Base-by-base conservation (phyloP, 75 land plant genomes). In the Ceratopteris richardii region DNA sequence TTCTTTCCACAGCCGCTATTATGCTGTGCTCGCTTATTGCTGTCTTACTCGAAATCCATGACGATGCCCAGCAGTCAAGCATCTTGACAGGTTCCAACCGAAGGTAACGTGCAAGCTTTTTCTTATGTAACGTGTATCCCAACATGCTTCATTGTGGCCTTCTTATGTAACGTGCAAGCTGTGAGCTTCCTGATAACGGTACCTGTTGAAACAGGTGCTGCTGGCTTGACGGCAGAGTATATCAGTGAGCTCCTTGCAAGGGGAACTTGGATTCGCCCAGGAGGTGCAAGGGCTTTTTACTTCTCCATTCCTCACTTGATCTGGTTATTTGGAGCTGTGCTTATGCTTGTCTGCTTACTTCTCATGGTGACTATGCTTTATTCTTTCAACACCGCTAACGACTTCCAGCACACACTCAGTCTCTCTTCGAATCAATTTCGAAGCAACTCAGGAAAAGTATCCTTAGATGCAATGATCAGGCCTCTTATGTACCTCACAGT, bases 321-420 rank as follows among this genome's bases (percentile, higher is more conserved):
- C 0, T 90, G 96, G 96, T 70, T 83, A 11, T 86, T 90, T 64
- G 91, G 96, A 29, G 82, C 91, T 5, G 71, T 90, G 18, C 87
- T 91, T 23, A 82, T 87, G 78, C 70, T 86, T 30, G 50, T 59
- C 0, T 71, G 78, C 33, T 64, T 62, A 65, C 31, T 74, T 29
- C 46, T 53, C n/a, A 58, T 83, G 69, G 30, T 71, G 7, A 57
- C 52, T 29, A 11, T 73, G 26, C 63, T 86, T 21, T 83, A 79
- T 60, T 80, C 68, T 67, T 63, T 90, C 57, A 91, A 90, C 57
- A n/a, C n/a, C n/a, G n/a, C n/a, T n/a, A n/a, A n/a, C n/a, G n/a
- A n/a, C n/a, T n/a, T n/a, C n/a, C n/a, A n/a, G n/a, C n/a, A n/a
- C n/a, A n/a, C n/a, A n/a, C n/a, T n/a, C n/a, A n/a, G n/a, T n/a